Evolutionary conservation across 805 yeast genomes (phyloP).

Genomic region (Monosporozyma aquatica): DNA sequence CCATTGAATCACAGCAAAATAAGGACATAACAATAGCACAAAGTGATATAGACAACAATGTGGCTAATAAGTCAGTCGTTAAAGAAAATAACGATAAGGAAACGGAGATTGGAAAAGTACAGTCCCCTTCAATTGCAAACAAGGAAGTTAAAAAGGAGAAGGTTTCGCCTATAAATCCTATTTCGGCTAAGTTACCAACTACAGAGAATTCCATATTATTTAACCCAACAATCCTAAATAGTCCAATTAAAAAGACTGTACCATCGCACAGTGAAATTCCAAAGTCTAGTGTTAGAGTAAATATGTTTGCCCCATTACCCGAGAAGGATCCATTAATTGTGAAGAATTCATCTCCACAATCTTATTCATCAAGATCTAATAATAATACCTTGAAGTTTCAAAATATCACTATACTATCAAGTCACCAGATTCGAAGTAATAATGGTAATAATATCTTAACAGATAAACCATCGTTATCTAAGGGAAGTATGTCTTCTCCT

Average conservation of each 20-base stretch:
- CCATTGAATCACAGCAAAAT: no score
- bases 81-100: no score
- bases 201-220: neutral
- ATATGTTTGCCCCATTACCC: constrained; percentile 30
- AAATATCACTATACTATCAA: neutral
- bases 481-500: neutral
- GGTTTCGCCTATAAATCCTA: no score
- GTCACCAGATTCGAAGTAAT: no score
- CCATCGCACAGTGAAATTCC: neutral
- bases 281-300: constrained; percentile 15
- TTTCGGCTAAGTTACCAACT: no score
- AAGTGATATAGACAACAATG: no score
- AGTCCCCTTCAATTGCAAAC: no score
- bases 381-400: constrained; percentile 1
- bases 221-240: neutral
- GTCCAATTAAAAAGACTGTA: neutral
- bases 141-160: no score
- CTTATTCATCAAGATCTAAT: neutral
- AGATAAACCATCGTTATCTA: neutral
- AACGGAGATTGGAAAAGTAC: no score
- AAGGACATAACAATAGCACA: no score
- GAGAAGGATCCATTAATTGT: constrained; percentile 28
- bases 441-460: neutral
- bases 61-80: no score
- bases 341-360: constrained; percentile 8